Evolutionary conservation across 176 grass and related monocot genomes (phyloP), one percentile per base, ranked within the genome.

Genomic region (Triticum dicoccoides): DNA sequence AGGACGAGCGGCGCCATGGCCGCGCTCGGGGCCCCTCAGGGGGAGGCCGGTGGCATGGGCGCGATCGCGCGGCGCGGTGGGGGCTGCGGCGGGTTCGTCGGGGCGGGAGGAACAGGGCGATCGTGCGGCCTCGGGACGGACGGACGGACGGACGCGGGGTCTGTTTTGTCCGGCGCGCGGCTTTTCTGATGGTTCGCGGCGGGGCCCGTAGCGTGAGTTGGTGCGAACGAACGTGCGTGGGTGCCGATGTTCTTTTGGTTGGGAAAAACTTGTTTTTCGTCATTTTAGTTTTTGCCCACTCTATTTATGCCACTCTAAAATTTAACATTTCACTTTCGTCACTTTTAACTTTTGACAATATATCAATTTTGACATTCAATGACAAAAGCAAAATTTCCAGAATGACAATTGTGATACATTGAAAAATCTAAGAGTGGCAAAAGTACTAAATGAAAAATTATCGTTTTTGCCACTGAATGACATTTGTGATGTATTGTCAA

Each of bases 61-160:
- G 56, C 32, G 66, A 88, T 81, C 67, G 5, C 86, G 63, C 56
- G 66, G 32, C 44, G 21, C 33, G 69, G 49, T 83, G 82, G 44
- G 66, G 69, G 81, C 77, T 78, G 83, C 73, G 39, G 84, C 79
- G 88, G 65, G 89, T 27, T 56, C 80, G 65, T 86, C 80, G 73
- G 63, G 66, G 30, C 14, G 10, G 54, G 51, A 5, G 15, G 62
- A 38, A 38, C 37, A 8, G 52, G n/a, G 38, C 71, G 61, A 20
- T 65, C 76, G 39, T 32, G 69, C 58, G 77, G 56, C 71, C 75
- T 66, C 34, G 41, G 77, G 81, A 72, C 76, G 73, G 81, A 38
- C 37, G 77, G 81, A 71, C 76, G 73, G 81, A 38, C 37, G 37
- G 37, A 38, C 37, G 37, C 6, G 45, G 49, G 49, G 14, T 72